Percentiles rank a stretch among this genome's conserved stretches.
phyloP scores from a whole-genome alignment of 2,329 filamentous ascomycete genomes.

The Alternaria incomplexa region DNA sequence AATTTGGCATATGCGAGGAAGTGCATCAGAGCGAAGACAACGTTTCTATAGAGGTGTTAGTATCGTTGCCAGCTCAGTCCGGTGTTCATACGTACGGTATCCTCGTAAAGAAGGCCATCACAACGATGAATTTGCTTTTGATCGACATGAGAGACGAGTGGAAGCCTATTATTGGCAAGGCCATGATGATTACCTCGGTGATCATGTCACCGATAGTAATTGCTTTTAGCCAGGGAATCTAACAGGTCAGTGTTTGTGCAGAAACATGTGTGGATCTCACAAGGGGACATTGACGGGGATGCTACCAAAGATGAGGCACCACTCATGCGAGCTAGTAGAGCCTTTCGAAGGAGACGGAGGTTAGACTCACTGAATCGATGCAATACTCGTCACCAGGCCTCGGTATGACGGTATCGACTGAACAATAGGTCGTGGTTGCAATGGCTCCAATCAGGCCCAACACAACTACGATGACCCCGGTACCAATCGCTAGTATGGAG shows the following conservation, averaged over 20 bases:
- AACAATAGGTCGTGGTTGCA: constrained; percentile 1
- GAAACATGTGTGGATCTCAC: not conserved
- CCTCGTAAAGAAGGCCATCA: constrained; percentile 10
- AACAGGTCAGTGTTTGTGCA: not conserved
- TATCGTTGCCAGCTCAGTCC: not conserved
- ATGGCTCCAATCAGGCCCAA: constrained; percentile 1
- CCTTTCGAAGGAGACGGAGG: not conserved
- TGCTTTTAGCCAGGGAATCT: constrained; percentile 7
- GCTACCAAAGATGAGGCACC: not conserved
- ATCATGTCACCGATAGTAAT: not conserved
- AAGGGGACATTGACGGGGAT: too few species aligned
- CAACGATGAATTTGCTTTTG: constrained; percentile 1
- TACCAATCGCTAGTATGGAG: not conserved
- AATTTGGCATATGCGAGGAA: constrained; percentile 1
- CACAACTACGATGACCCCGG: not conserved
- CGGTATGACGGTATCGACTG: not conserved
- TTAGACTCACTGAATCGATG: not conserved
- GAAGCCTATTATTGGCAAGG: constrained; percentile 5
- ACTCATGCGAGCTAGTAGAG: not conserved
- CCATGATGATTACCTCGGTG: not conserved
- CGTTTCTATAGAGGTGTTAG: not conserved
- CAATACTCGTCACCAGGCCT: not conserved
- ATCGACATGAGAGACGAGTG: not conserved
- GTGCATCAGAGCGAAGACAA: constrained; percentile 2
- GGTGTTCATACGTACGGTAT: constrained; percentile 1